Evolutionary conservation across 2,329 filamentous ascomycete species (phyloP), one percentile per base, ranked within the genome.

Genomic region (Nannizziopsis barbatae): DNA sequence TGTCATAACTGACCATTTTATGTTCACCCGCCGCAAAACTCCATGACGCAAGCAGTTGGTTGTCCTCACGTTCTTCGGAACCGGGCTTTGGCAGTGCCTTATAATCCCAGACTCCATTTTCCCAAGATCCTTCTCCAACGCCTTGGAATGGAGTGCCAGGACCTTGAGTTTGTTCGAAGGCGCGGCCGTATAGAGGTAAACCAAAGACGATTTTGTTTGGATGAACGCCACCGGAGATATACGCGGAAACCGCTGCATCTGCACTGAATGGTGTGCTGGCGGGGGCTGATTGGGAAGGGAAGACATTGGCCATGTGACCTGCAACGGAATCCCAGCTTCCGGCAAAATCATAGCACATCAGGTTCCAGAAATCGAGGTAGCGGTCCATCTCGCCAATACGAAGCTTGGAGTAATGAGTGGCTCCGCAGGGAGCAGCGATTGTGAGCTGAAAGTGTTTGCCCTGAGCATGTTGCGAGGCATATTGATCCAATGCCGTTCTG

Each of bases 101-200:
- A 73, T 83, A 95, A 65, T 96, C 90, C 71, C 84, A 86, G 1
- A 94, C 79, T 1, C 88, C 88, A 8, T 76, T 73, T 69, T 95
- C 89, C 84, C 85, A 95, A 47, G 76, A 84, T 0, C 88, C 90
- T 49, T 81, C 73, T 1, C 88, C 89, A 7, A 86, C 74, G 6
- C 87, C 88, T 44, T 66, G 75, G 67, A 76, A 95, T 0, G 78
- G 68, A 22, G 71, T 65, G 0, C 90, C 90, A 0, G 80, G 76
- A 0, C 89, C 89, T 18, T 83, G 75, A 0, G 90, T 95, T 54
- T 80, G 77, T 57, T 80, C 74, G 63, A 95, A 96, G 0, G 86
- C 80, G 32, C 89, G 84, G 1, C 90, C 90, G 62, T 95, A 96
- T 10, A 96, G 71, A 1, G 90, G 89, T 83, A 95, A 89, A 2